These are phyloP conservation scores for Blumeriella jaapii DNA, from an alignment of 2,329 filamentous ascomycete species.

Conservation along the genomic window DNA sequence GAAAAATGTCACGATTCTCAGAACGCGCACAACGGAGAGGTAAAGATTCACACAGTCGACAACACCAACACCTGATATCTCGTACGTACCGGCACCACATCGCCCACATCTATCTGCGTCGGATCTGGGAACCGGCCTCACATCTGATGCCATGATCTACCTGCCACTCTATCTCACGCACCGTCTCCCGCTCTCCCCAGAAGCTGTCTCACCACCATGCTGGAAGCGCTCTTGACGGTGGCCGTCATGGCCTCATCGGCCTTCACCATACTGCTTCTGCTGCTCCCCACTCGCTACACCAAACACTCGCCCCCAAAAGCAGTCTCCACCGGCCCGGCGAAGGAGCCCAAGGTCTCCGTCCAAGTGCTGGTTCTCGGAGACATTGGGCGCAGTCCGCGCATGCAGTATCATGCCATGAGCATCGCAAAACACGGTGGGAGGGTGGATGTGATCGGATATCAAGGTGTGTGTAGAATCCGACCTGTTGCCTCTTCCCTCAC, in stretches of 20 bases:
- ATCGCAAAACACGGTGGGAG: conserved; percentile 70
- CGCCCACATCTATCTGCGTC: background rate
- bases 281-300: conserved; percentile 30
- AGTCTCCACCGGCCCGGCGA: conserved; percentile 17
- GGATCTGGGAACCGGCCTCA: background rate
- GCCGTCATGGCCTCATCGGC: conserved; percentile 25
- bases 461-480: conserved; percentile 39
- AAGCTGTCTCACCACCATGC: conserved; percentile 20
- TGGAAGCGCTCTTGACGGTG: conserved; percentile 22
- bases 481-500: background rate
- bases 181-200: background rate
- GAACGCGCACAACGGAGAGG: too few species aligned
- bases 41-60: too few species aligned
- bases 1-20: too few species aligned
- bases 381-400: conserved; percentile 88
- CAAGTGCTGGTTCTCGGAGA: conserved; percentile 91
- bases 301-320: conserved; percentile 27
- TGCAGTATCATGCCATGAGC: conserved; percentile 97
- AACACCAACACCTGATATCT: background rate
- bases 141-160: conserved; percentile 1
- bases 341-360: conserved; percentile 37
- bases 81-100: background rate
- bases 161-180: background rate
- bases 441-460: conserved; percentile 81
- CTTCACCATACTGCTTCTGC: conserved; percentile 24